Conservation (phyloP, 78 protist genomes). For the Chrysochromulina parva region DNA sequence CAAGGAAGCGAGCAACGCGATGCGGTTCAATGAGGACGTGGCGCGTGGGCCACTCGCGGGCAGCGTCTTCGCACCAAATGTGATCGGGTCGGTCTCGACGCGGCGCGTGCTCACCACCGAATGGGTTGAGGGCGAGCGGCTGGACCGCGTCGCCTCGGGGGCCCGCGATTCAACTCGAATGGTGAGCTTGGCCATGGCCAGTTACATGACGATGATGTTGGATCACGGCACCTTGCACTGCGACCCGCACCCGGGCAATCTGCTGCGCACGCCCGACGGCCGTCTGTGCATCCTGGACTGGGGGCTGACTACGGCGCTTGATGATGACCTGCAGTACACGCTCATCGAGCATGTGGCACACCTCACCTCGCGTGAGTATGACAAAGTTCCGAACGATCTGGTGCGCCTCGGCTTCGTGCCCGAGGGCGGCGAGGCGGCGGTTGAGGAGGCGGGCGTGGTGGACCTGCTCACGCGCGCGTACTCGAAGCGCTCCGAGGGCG, state of each 20-base stretch:
- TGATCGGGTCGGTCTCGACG: neutral
- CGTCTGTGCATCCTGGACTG: conserved; percentile 48
- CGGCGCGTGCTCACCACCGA: conserved; percentile 31
- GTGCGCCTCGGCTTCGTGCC: conserved; percentile 45
- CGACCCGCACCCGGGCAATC: conserved; percentile 55
- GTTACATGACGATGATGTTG: conserved; percentile 46
- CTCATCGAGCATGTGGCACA: conserved; percentile 42
- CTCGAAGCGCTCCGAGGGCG: conserved; percentile 12
- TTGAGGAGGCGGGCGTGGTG: neutral
- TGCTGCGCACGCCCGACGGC: conserved; percentile 40
- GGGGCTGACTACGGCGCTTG: conserved; percentile 7
- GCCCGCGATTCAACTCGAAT: neutral
- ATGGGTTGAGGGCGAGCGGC: conserved; percentile 40
- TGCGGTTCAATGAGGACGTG: neutral
- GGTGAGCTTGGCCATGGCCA: conserved; percentile 14
- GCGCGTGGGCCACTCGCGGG: neutral
- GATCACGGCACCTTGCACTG: conserved; percentile 26
- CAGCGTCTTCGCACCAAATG: conserved; percentile 11
- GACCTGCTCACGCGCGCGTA: neutral
- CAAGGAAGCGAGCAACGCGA: neutral
- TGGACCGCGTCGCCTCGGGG: neutral
- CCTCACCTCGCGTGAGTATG: conserved; percentile 29
- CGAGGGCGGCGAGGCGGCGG: neutral
- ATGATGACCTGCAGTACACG: conserved; percentile 3
- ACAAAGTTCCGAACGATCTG: conserved; percentile 18